Percentiles rank a stretch among this genome's conserved stretches.
Conservation (phyloP, 148 eudicot genomes). For the Camellia lanceoleosa region DNA sequence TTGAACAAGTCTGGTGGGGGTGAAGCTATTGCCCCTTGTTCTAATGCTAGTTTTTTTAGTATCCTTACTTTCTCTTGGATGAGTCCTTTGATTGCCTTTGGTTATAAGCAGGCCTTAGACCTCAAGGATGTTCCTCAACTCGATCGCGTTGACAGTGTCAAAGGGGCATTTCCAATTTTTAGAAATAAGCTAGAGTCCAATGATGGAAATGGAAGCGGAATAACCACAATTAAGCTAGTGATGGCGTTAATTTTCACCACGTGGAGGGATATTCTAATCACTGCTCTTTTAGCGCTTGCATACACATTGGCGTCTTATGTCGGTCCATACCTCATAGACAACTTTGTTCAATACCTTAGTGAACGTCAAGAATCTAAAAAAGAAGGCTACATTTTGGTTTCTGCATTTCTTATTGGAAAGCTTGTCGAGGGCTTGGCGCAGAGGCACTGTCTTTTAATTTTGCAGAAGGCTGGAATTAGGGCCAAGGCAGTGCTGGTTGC, state of each 20-base stretch:
- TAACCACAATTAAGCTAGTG: slow-evolving; percentile 41
- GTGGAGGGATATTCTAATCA: slow-evolving; percentile 38
- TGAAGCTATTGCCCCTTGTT: slow-evolving; percentile 32
- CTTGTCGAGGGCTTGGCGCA: slow-evolving; percentile 44
- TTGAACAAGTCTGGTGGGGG: slow-evolving; percentile 15
- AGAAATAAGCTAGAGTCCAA: slow-evolving; percentile 29
- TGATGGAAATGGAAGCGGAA: slow-evolving; percentile 25
- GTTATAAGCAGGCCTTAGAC: slow-evolving; percentile 48
- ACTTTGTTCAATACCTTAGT: slow-evolving; percentile 53
- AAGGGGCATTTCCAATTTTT: slow-evolving; percentile 36
- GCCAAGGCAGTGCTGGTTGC: slow-evolving; percentile 42
- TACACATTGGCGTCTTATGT: slow-evolving; percentile 44
- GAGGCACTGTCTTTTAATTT: slow-evolving; percentile 49
- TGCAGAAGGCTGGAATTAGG: slow-evolving; percentile 44
- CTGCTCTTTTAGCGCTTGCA: slow-evolving; percentile 31
- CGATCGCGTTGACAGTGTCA: slow-evolving; percentile 37
- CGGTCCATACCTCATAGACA: slow-evolving; percentile 50
- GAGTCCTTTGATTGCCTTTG: slow-evolving; percentile 34
- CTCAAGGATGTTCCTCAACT: slow-evolving; percentile 61
- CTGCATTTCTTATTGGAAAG: slow-evolving; percentile 41
- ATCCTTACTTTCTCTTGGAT: slow-evolving; percentile 50
- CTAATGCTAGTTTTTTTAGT: slow-evolving; percentile 42
- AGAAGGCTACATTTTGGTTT: slow-evolving; percentile 40
- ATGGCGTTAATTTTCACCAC: slow-evolving; percentile 37
- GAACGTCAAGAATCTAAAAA: slow-evolving; percentile 33